These are phyloP conservation scores for Coniella vitis DNA, from an alignment of 2,329 filamentous ascomycete species.

Conservation along the genomic window DNA sequence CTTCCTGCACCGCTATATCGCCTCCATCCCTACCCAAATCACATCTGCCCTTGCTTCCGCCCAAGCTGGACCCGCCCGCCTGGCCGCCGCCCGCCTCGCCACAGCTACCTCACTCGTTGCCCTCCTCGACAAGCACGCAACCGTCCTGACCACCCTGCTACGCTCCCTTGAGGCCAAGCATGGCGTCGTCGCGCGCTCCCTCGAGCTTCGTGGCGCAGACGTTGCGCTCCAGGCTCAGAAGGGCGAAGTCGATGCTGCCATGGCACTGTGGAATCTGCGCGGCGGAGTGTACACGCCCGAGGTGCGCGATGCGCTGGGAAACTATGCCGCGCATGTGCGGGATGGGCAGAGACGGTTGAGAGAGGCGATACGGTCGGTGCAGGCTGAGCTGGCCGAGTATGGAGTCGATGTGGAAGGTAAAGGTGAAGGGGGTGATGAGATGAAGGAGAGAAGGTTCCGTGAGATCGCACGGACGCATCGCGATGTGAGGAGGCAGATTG, in stretches of 20 bases:
- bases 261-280: conserved; percentile 28
- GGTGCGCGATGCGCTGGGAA: conserved; percentile 33
- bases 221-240: conserved; percentile 36
- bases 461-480: conserved; percentile 46
- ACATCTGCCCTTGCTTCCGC: conserved; percentile 27
- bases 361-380: conserved; percentile 35
- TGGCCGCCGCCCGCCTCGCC: conserved; percentile 33
- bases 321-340: conserved; percentile 42
- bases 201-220: conserved; percentile 44
- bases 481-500: conserved; percentile 43
- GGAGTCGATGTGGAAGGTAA: conserved; percentile 30
- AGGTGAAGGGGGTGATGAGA: conserved; percentile 16
- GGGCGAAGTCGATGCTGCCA: conserved; percentile 32
- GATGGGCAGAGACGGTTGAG: conserved; percentile 40
- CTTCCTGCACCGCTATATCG: conserved; percentile 51
- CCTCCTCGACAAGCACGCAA: conserved; percentile 35
- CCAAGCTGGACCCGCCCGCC: conserved; percentile 24
- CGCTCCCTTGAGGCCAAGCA: conserved; percentile 49
- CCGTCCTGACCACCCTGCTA: conserved; percentile 36
- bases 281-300: conserved; percentile 40
- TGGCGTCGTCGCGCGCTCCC: conserved; percentile 41
- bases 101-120: conserved; percentile 29
- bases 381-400: conserved; percentile 41
- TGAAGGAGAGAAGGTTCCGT: conserved; percentile 43
- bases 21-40: conserved; percentile 37